These are phyloP conservation scores for Aspergillus quadrilineatus DNA, from an alignment of 2,329 filamentous ascomycete genomes.

Conservation along the genomic window DNA sequence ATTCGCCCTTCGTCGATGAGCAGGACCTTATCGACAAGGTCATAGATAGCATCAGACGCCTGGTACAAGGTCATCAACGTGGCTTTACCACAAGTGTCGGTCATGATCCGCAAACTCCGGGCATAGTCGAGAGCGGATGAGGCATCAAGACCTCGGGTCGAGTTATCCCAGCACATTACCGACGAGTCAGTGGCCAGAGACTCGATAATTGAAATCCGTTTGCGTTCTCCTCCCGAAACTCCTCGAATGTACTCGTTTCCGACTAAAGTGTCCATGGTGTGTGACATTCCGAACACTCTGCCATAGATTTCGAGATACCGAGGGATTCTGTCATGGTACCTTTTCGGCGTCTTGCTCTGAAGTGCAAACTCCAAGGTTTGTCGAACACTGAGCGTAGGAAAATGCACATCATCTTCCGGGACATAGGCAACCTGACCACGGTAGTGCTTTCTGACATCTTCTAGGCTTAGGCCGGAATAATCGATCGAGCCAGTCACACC, in stretches of 20 bases:
- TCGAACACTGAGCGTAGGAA: slow-evolving; percentile 68
- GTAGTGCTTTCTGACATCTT: slow-evolving; percentile 63
- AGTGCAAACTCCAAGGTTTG: slow-evolving; percentile 71
- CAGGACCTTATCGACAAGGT: slow-evolving; percentile 71
- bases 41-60: slow-evolving; percentile 64
- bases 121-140: slow-evolving; percentile 72
- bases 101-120: slow-evolving; percentile 65
- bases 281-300: slow-evolving; percentile 70
- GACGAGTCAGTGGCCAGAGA: slow-evolving; percentile 68
- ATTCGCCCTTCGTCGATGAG: slow-evolving; percentile 68
- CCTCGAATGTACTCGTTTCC: slow-evolving; percentile 56
- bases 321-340: slow-evolving; percentile 59
- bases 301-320: slow-evolving; percentile 66
- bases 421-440: slow-evolving; percentile 71
- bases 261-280: slow-evolving; percentile 68
- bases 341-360: slow-evolving; percentile 67
- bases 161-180: slow-evolving; percentile 73
- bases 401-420: slow-evolving; percentile 69
- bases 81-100: slow-evolving; percentile 66
- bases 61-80: slow-evolving; percentile 68
- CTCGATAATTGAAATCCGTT: slow-evolving; percentile 72
- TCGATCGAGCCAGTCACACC: slow-evolving; percentile 64
- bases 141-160: slow-evolving; percentile 69
- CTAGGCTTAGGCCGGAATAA: slow-evolving; percentile 66
- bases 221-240: slow-evolving; percentile 72